Evolutionary conservation across 2,329 filamentous ascomycete species (phyloP).

Genomic region (Microcera coccophila): DNA sequence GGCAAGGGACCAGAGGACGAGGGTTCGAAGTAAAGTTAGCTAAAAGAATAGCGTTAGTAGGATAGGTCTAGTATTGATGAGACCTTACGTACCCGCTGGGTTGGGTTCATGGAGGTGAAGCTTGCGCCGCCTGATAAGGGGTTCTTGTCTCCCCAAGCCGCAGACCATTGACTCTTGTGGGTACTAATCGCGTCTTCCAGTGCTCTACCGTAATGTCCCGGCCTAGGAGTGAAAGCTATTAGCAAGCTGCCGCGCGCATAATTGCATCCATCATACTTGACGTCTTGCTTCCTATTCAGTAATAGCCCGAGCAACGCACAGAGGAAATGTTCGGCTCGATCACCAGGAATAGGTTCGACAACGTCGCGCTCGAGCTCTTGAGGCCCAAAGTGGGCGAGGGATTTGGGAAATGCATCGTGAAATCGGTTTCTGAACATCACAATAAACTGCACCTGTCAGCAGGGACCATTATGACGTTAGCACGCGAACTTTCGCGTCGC

Average conservation of each 20-base stretch:
- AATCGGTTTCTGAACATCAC: slow-evolving; percentile 98
- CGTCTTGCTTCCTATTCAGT: slow-evolving; percentile 95
- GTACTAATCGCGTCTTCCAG: slow-evolving; percentile 87
- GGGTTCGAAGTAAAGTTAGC: slow-evolving; percentile 77
- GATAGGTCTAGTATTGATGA: neutral
- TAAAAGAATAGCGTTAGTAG: slow-evolving; percentile 36
- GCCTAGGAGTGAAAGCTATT: slow-evolving; percentile 49
- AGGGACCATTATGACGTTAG: slow-evolving; percentile 26
- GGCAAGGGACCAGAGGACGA: slow-evolving; percentile 84
- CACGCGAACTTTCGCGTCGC: slow-evolving; percentile 54
- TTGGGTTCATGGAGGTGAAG: slow-evolving; percentile 78
- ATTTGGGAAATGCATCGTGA: slow-evolving; percentile 81
- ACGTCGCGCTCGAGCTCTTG: slow-evolving; percentile 92
- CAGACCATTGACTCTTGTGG: slow-evolving; percentile 85
- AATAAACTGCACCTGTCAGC: slow-evolving; percentile 68
- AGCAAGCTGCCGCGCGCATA: slow-evolving; percentile 7
- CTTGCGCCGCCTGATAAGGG: slow-evolving; percentile 75
- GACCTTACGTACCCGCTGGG: slow-evolving; percentile 64
- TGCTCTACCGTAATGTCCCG: slow-evolving; percentile 87
- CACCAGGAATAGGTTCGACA: slow-evolving; percentile 70
- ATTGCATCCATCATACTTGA: slow-evolving; percentile 68
- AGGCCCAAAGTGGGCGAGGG: slow-evolving; percentile 82
- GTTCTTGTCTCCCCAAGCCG: slow-evolving; percentile 76
- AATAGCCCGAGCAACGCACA: slow-evolving; percentile 85
- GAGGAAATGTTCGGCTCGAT: slow-evolving; percentile 80